phyloP scores from a whole-genome alignment of 2,329 filamentous ascomycete genomes.

The Beauveria varroae region DNA sequence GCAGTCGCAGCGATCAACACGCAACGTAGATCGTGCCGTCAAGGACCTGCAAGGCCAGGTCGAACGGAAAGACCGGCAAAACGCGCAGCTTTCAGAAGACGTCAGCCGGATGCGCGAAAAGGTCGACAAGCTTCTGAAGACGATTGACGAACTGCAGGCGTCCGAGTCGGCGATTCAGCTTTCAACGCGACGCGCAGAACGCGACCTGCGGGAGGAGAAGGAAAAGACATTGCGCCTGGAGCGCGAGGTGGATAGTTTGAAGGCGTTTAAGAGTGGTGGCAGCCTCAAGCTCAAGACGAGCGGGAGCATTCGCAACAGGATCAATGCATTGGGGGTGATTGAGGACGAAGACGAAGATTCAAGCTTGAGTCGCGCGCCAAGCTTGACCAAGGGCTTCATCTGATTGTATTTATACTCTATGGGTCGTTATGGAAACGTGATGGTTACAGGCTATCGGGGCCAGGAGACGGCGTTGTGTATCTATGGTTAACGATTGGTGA shows the following conservation, averaged over 20 bases:
- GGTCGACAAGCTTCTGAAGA: conserved; percentile 77
- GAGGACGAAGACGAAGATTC: conserved; percentile 43
- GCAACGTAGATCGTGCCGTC: conserved; percentile 88
- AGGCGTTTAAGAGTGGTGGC: conserved; percentile 53
- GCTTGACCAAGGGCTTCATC: conserved; percentile 73
- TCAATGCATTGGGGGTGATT: conserved; percentile 27
- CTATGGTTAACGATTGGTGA: conserved; percentile 9
- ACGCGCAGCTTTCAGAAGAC: conserved; percentile 73
- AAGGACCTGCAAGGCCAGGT: conserved; percentile 90
- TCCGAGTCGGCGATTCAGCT: conserved; percentile 78
- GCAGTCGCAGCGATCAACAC: conserved; percentile 77
- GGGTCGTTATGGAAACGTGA: background rate
- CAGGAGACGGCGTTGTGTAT: conserved; percentile 1
- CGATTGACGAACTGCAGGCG: conserved; percentile 89
- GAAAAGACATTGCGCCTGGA: conserved; percentile 79
- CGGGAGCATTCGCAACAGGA: conserved; percentile 28
- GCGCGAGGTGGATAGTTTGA: conserved; percentile 79
- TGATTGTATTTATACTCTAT: conserved; percentile 25
- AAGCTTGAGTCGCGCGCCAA: conserved; percentile 55
- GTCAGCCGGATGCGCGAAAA: conserved; percentile 81
- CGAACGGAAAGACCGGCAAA: conserved; percentile 86
- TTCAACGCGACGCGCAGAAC: conserved; percentile 74
- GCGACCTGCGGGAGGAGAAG: conserved; percentile 80
- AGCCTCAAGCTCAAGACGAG: conserved; percentile 25
- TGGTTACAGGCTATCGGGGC: background rate